These are phyloP conservation scores for Xylariales sp. DNA, from an alignment of 2,329 filamentous ascomycete genomes.

Conservation along the genomic window DNA sequence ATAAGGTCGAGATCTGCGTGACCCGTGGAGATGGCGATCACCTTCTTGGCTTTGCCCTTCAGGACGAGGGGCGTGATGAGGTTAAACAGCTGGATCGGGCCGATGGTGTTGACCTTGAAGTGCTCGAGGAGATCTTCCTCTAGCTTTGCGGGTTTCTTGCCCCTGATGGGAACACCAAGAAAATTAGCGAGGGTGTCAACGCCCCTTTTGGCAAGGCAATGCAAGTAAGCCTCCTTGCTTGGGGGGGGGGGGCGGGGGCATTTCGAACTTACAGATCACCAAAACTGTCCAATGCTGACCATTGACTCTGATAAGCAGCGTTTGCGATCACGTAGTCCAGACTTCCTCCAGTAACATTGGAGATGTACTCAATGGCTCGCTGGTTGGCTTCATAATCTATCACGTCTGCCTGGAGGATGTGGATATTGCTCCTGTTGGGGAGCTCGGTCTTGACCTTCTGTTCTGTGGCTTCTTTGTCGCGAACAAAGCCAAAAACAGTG, in stretches of 20 bases:
- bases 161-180: neutral
- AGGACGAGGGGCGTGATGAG: constrained; percentile 46
- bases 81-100: constrained; percentile 46
- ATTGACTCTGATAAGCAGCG: constrained; percentile 29
- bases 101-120: constrained; percentile 42
- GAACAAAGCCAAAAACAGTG: constrained; percentile 41
- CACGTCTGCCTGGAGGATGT: constrained; percentile 42
- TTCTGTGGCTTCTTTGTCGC: constrained; percentile 39
- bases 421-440: constrained; percentile 32
- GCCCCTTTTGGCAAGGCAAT: neutral
- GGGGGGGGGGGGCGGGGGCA: neutral
- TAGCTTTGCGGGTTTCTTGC: constrained; percentile 6
- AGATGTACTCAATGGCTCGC: constrained; percentile 18
- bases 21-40: constrained; percentile 44
- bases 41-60: constrained; percentile 46
- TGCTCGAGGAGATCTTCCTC: constrained; percentile 7
- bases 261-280: constrained; percentile 29
- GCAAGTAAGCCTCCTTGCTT: neutral
- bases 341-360: constrained; percentile 29
- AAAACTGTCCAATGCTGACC: constrained; percentile 26
- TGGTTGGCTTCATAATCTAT: constrained; percentile 26
- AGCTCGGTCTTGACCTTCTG: constrained; percentile 37
- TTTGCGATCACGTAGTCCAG: constrained; percentile 52
- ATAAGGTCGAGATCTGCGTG: constrained; percentile 32
- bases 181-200: neutral